Evolutionary conservation across 306 rosid species (phyloP).

Genomic region (Prinsepia uniflora): DNA sequence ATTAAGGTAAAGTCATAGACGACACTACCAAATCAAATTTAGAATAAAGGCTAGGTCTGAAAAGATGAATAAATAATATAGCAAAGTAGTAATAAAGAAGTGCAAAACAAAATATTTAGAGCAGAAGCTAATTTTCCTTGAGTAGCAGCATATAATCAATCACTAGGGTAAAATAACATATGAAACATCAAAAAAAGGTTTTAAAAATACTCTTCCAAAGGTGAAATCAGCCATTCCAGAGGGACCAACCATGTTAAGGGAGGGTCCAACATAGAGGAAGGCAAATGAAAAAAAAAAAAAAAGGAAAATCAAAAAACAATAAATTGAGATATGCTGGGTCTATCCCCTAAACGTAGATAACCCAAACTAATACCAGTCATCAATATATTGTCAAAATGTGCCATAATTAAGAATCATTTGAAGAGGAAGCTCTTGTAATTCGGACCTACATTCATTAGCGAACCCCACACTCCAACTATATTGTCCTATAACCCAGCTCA

Average conservation of each 20-base stretch:
- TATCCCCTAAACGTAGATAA: background rate
- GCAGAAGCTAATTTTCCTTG: too few species aligned
- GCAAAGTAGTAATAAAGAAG: background rate
- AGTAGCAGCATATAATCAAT: background rate
- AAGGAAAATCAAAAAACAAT: background rate
- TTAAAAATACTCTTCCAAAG: too few species aligned
- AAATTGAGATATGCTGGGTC: background rate
- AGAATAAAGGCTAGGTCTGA: background rate
- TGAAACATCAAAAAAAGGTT: background rate
- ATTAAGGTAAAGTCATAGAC: constrained; percentile 2
- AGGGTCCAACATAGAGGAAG: too few species aligned
- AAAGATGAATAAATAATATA: background rate
- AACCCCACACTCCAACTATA: background rate
- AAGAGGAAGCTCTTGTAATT: background rate
- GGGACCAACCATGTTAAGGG: too few species aligned
- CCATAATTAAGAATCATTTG: background rate
- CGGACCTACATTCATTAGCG: background rate
- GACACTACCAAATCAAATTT: constrained; percentile 6
- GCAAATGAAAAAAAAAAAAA: too few species aligned
- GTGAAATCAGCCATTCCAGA: too few species aligned
- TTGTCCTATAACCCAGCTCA: background rate
- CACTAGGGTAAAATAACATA: background rate
- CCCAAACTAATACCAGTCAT: background rate
- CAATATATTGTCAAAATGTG: background rate
- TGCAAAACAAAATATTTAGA: background rate